Percentiles rank a stretch among this genome's conserved stretches.
Conservation (phyloP, 768 basidiomycete species). For the Mycena pura region DNA sequence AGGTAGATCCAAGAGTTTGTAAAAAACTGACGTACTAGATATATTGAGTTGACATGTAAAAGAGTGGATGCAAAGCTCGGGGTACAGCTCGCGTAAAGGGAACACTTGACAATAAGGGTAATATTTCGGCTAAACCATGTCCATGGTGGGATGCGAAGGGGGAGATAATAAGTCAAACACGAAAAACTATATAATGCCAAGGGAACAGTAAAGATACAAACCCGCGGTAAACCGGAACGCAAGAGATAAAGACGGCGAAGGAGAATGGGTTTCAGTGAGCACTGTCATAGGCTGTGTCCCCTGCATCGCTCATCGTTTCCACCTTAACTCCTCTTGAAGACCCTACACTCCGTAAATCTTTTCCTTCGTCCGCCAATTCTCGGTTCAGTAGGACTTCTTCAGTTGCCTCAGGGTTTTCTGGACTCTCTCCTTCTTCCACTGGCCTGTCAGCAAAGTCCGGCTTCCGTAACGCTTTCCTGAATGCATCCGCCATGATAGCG, state of each 20-base stretch:
- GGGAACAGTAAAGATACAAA: constrained; percentile 30
- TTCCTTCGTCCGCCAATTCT: constrained; percentile 89
- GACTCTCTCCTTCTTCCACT: constrained; percentile 75
- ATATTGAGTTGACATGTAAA: constrained; percentile 9
- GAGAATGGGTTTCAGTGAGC: constrained; percentile 35
- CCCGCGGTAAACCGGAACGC: constrained; percentile 29
- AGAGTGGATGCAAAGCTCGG: constrained; percentile 24
- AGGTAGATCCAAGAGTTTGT: constrained; percentile 5
- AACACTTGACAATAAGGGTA: constrained; percentile 23
- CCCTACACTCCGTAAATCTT: constrained; percentile 83
- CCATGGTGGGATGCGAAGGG: constrained; percentile 21
- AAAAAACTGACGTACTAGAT: constrained; percentile 4
- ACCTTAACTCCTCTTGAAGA: constrained; percentile 82
- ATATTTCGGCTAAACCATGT: constrained; percentile 24
- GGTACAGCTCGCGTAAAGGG: constrained; percentile 18
- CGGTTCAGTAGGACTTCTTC: constrained; percentile 61
- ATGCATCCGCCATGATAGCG: constrained; percentile 92
- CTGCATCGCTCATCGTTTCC: constrained; percentile 67
- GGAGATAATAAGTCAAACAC: constrained; percentile 32
- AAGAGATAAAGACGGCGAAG: constrained; percentile 23
- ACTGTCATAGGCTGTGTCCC: constrained; percentile 55
- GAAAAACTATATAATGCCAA: constrained; percentile 30
- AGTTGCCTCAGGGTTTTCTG: constrained; percentile 48
- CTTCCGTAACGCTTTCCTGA: constrained; percentile 85
- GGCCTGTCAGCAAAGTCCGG: constrained; percentile 81